These are phyloP conservation scores for Metarhizium anisopliae DNA, from an alignment of 2,329 filamentous ascomycete genomes.

Conservation along the genomic window DNA sequence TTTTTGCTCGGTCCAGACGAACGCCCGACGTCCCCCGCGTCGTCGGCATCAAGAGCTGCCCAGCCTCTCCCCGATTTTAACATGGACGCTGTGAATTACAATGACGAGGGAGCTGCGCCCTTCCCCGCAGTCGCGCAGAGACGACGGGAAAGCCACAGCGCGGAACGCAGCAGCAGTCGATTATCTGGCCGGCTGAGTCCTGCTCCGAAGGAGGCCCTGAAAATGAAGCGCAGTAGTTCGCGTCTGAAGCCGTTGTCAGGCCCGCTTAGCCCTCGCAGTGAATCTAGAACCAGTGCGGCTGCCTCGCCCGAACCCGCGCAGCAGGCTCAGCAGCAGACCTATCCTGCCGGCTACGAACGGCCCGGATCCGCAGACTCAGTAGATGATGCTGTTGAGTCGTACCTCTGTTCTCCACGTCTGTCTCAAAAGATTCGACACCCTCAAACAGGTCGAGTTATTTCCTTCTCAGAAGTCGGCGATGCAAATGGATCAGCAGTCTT, in stretches of 20 bases:
- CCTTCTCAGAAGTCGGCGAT: slow-evolving; percentile 94
- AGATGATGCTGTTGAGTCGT: slow-evolving; percentile 78
- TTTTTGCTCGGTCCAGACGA: slow-evolving; percentile 17
- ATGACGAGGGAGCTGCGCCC: slow-evolving; percentile 61
- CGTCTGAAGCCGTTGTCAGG: slow-evolving; percentile 49
- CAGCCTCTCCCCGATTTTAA: slow-evolving; percentile 15
- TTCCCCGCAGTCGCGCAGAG: slow-evolving; percentile 60
- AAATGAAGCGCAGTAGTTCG: slow-evolving; percentile 47
- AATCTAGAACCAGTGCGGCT: slow-evolving; percentile 23
- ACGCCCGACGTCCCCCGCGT: slow-evolving; percentile 9
- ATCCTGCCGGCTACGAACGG: slow-evolving; percentile 54
- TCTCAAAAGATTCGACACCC: slow-evolving; percentile 85
- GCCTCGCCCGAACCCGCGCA: slow-evolving; percentile 16
- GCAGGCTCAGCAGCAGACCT: slow-evolving; percentile 16
- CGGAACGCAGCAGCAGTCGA: slow-evolving; percentile 34
- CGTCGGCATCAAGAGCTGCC: slow-evolving; percentile 10
- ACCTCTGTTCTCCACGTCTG: slow-evolving; percentile 71
- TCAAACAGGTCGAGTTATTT: slow-evolving; percentile 77
- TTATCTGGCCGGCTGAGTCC: slow-evolving; percentile 41
- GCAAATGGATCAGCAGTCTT: slow-evolving; percentile 86
- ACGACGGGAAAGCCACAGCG: slow-evolving; percentile 39
- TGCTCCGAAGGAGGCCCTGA: slow-evolving; percentile 34
- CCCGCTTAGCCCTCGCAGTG: slow-evolving; percentile 30
- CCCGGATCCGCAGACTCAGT: slow-evolving; percentile 77
- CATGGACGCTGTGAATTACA: slow-evolving; percentile 22